Conservation (phyloP, 768 basidiomycete species). For the Phylloporus sp. region DNA sequence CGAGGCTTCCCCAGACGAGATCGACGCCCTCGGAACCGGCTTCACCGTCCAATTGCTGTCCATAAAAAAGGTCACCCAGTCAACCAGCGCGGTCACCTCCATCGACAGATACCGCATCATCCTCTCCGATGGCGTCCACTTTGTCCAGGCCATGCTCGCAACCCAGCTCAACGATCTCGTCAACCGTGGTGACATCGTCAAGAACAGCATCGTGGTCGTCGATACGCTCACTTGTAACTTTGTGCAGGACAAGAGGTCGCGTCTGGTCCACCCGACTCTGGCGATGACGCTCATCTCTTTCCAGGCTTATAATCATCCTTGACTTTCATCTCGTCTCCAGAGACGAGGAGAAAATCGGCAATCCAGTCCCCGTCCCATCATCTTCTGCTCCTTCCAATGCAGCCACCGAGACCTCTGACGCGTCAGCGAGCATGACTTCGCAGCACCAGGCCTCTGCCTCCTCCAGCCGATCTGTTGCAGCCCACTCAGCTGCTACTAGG, state of each 20-base stretch:
- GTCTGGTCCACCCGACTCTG: neutral
- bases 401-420: slow-evolving; percentile 19
- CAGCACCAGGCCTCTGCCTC: slow-evolving; percentile 25
- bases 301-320: slow-evolving; percentile 79
- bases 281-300: slow-evolving; percentile 3
- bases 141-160: slow-evolving; percentile 91
- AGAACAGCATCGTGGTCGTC: slow-evolving; percentile 63
- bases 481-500: slow-evolving; percentile 14
- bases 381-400: slow-evolving; percentile 25
- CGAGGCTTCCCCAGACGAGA: slow-evolving; percentile 31
- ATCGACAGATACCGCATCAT: slow-evolving; percentile 73
- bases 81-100: slow-evolving; percentile 27
- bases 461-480: slow-evolving; percentile 9
- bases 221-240: slow-evolving; percentile 77
- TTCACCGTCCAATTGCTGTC: slow-evolving; percentile 76
- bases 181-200: slow-evolving; percentile 54
- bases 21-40: slow-evolving; percentile 26
- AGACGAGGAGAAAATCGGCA: slow-evolving; percentile 68
- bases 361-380: slow-evolving; percentile 41
- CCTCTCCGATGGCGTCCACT: slow-evolving; percentile 83
- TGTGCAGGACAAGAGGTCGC: slow-evolving; percentile 75
- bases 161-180: slow-evolving; percentile 83
- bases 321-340: slow-evolving; percentile 52
- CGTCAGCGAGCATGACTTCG: slow-evolving; percentile 29
- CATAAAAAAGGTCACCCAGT: slow-evolving; percentile 64